Evolutionary conservation across 2,329 filamentous ascomycete genomes (phyloP), one percentile per base, ranked within the genome.

Genomic region (Paecilomyces formosus): DNA sequence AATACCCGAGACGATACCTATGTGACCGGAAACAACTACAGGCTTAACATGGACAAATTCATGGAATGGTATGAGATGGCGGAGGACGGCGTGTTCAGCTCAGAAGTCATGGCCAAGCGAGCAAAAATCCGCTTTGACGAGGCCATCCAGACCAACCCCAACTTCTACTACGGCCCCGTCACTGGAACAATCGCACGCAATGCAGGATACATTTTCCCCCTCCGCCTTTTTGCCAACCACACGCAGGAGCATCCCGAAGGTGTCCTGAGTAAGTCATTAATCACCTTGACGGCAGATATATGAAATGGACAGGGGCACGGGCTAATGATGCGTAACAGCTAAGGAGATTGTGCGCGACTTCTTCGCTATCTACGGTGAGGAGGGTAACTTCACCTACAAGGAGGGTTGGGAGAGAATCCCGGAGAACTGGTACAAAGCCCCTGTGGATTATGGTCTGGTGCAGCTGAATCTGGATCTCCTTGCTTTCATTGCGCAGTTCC

Each of bases 121-220:
- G 76, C 78, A 9, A 72, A 74, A 9, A 65, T 72, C 13, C 76
- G 81, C 2, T 81, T 79, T 64, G 62, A 79, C 13, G 70, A 83
- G 63, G 79, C 75, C 49, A 76, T 82, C 9, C 67, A 70, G 24
- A 77, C 74, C 26, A 85, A 85, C 64, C 80, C 81, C 0, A 72
- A 80, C 54, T 83, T 82, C 66, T 84, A 81, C 69, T 82, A 80
- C 55, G 80, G 80, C 0, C 82, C 81, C 1, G 76, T 79, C 56
- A 80, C 78, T 1, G 81, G 81, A 13, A 71, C 81, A 56, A 65
- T 82, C 21, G 76, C 74, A 6, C 76, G 78, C 0, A 80, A 81
- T 54, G 79, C 81, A 12, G 80, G 77, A 1, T 80, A 76, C 60
- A 64, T 76, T 18, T 82, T 82, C 60, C 63, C 74, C 2, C 74